These are phyloP conservation scores for Gossypium laxum DNA, from an alignment of 441 rosid species.

Conservation along the genomic window DNA sequence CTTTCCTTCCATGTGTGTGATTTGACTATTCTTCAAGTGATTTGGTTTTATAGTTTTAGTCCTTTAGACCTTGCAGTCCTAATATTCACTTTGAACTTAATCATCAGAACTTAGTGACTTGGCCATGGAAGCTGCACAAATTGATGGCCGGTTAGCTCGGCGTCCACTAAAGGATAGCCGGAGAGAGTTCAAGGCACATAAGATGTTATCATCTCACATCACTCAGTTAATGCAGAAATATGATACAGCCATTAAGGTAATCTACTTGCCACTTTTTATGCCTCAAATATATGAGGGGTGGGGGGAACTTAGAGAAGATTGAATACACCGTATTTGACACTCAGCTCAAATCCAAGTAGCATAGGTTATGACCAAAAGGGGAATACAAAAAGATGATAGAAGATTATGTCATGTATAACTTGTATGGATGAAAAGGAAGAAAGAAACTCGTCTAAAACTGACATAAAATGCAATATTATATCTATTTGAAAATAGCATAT, in stretches of 20 bases:
- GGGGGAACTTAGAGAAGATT: neutral
- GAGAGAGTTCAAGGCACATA: constrained; percentile 59
- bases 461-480: neutral
- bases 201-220: constrained; percentile 41
- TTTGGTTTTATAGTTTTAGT: neutral
- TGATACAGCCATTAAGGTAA: constrained; percentile 46
- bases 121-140: constrained; percentile 53
- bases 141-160: constrained; percentile 73
- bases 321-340: neutral
- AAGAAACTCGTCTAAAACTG: neutral
- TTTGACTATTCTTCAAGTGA: constrained; percentile 12
- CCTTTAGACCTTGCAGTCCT: neutral
- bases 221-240: constrained; percentile 30
- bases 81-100: constrained; percentile 7
- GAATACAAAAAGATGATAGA: neutral
- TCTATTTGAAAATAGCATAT: neutral
- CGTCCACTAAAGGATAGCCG: constrained; percentile 38
- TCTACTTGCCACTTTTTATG: neutral
- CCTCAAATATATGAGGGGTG: neutral
- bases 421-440: neutral
- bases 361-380: neutral
- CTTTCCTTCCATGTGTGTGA: constrained; percentile 13
- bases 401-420: neutral
- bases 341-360: neutral
- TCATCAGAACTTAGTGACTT: constrained; percentile 49